Percentiles rank a stretch among this genome's conserved stretches.
Conservation (phyloP, 2,329 filamentous ascomycete species). For the Massarina eburnea region DNA sequence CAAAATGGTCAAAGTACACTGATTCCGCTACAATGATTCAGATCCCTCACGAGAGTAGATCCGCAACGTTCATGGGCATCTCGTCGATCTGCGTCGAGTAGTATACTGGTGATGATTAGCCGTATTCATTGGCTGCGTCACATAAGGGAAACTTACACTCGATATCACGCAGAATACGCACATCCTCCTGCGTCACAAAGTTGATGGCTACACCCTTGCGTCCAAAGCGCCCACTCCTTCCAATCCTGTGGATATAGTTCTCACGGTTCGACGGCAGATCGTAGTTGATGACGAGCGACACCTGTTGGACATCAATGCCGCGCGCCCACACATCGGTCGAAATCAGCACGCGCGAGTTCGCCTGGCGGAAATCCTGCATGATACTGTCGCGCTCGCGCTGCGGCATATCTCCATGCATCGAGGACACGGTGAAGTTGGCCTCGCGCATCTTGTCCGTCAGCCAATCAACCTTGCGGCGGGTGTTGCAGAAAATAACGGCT, state of each 20-base stretch:
- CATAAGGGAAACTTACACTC: slow-evolving; percentile 63
- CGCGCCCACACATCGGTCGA: slow-evolving; percentile 97
- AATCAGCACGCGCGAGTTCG: slow-evolving; percentile 93
- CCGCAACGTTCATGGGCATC: slow-evolving; percentile 88
- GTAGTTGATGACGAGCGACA: slow-evolving; percentile 98
- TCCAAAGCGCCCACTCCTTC: slow-evolving; percentile 91
- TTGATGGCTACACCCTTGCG: slow-evolving; percentile 99
- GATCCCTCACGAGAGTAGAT: slow-evolving; percentile 29
- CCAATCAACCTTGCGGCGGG: slow-evolving; percentile 98
- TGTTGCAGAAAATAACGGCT: slow-evolving; percentile 99
- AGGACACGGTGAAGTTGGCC: slow-evolving; percentile 96
- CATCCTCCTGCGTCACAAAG: slow-evolving; percentile 97
- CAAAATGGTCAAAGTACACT: not conserved
- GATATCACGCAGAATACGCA: slow-evolving; percentile 95
- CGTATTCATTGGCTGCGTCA: not conserved
- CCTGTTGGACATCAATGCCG: slow-evolving; percentile 98
- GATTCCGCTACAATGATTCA: not conserved
- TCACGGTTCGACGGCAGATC: slow-evolving; percentile 97
- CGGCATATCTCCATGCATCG: slow-evolving; percentile 99
- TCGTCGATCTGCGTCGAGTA: slow-evolving; percentile 97
- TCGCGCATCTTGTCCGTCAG: slow-evolving; percentile 99
- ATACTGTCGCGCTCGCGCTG: slow-evolving; percentile 98
- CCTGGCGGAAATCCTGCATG: slow-evolving; percentile 98
- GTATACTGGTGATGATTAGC: slow-evolving; percentile 65
- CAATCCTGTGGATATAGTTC: slow-evolving; percentile 99